Base-by-base conservation (phyloP, 345 rosid genomes). In the Iberis pinnata region DNA sequence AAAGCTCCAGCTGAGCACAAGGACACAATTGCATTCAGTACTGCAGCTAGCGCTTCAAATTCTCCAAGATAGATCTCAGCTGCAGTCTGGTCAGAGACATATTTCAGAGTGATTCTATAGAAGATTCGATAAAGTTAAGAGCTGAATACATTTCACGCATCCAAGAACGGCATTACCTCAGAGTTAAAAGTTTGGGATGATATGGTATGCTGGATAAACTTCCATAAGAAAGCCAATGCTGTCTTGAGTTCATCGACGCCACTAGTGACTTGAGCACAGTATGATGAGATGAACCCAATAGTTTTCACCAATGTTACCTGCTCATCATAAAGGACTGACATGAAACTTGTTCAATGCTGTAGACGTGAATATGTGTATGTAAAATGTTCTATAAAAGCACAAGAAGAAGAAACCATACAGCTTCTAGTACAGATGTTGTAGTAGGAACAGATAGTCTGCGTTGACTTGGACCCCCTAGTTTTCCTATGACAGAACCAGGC, bases 391-490 rank as follows among this genome's bases (percentile, higher is more conserved):
- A 11, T 18, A 42, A 12, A 14, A 6, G 20, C 14, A 39, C 41
- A 24, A 26, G 36, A 72, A 36, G 32, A 22, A 54, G 37, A 55
- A 53, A 65, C 25, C 70, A 68, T 86, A 86, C 97, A 67, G 96
- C 87, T 79, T 80, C 81, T 65, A 89, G 70, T 46, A 82, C 90
- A 59, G 75, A 63, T 58, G 90, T 73, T 40, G 92, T 75, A 50
- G 75, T 71, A 37, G 78, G 73, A 59, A 72, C 60, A 16, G 92
- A 75, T 67, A 90, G 67, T 44, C 98, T 81, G 8, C 96, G 90
- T 70, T 86, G 98, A 84, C 96, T 90, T 49, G 87, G 98, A 18
- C 98, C 98, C 43, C 95, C 98, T 51, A 90, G 85, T 73, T 75
- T 90, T 69, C 98, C 98, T 56, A 50, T 73, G 19, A 90, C 80